phyloP scores from a whole-genome alignment of 352 stramenopile genomes.

The Phytophthora syringae region DNA sequence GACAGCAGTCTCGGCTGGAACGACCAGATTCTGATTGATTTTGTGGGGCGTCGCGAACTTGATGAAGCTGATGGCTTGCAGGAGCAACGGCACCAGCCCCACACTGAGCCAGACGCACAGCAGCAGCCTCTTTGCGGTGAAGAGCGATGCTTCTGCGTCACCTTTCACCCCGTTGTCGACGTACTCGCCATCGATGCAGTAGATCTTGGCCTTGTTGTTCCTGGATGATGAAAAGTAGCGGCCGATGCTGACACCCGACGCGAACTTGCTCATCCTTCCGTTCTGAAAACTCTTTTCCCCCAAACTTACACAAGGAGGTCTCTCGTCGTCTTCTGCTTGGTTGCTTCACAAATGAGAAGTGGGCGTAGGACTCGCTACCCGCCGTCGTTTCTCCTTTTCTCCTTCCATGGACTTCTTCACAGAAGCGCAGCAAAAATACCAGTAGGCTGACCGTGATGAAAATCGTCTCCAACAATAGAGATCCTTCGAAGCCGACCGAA shows the following conservation, averaged over 20 bases:
- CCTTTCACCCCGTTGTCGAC: background rate
- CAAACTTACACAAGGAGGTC: background rate
- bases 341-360: conserved; percentile 2
- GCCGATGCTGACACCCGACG: background rate
- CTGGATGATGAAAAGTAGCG: conserved; percentile 5
- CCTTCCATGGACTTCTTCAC: no score
- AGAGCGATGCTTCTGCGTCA: background rate
- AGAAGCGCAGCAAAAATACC: no score
- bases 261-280: background rate
- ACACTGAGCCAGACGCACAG: conserved; percentile 16
- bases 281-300: background rate
- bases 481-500: no score
- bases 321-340: background rate
- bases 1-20: background rate
- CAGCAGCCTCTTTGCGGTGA: conserved; percentile 4
- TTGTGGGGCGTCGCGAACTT: conserved; percentile 29
- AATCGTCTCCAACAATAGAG: no score
- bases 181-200: background rate
- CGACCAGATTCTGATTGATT: conserved; percentile 11
- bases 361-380: background rate
- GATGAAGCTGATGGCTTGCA: conserved; percentile 20
- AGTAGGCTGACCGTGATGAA: no score
- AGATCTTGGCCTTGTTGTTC: conserved; percentile 11
- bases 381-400: no score
- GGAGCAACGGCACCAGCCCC: conserved; percentile 19